phyloP scores from a whole-genome alignment of 306 rosid species.

The Vigna unguiculata region DNA sequence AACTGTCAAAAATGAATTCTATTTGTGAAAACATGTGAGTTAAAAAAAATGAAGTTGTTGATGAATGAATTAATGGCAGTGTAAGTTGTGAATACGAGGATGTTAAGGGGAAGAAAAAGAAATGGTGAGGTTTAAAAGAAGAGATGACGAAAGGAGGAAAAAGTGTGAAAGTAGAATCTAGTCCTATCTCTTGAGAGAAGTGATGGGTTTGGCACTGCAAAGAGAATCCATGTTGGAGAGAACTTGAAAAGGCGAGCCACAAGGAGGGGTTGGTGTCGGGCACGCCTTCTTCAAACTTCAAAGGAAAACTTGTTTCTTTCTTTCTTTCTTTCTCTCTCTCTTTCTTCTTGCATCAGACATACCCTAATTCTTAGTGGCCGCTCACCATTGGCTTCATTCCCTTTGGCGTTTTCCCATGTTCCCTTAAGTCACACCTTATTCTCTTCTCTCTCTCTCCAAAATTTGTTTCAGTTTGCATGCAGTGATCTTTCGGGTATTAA shows the following conservation, averaged over 20 bases:
- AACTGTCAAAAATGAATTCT: too few relatives aligned
- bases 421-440: constrained; percentile 47
- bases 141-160: constrained; percentile 57
- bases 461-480: constrained; percentile 21
- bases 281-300: constrained; percentile 69
- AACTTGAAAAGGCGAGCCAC: constrained; percentile 87
- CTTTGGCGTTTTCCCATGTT: constrained; percentile 68
- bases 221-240: constrained; percentile 74
- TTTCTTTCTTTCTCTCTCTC: constrained; percentile 22
- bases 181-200: constrained; percentile 84
- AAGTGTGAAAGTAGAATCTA: constrained; percentile 71
- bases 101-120: neutral
- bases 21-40: too few relatives aligned
- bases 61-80: neutral
- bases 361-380: constrained; percentile 14
- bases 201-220: constrained; percentile 70
- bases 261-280: constrained; percentile 60
- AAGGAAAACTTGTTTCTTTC: constrained; percentile 45
- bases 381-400: constrained; percentile 51
- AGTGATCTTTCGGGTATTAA: constrained; percentile 29
- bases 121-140: neutral
- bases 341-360: constrained; percentile 29
- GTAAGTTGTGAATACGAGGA: constrained; percentile 4
- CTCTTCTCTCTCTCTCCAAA: constrained; percentile 28
- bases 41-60: too few relatives aligned